Base-by-base conservation (phyloP, 768 basidiomycete species). In the Phylloporus sp. region DNA sequence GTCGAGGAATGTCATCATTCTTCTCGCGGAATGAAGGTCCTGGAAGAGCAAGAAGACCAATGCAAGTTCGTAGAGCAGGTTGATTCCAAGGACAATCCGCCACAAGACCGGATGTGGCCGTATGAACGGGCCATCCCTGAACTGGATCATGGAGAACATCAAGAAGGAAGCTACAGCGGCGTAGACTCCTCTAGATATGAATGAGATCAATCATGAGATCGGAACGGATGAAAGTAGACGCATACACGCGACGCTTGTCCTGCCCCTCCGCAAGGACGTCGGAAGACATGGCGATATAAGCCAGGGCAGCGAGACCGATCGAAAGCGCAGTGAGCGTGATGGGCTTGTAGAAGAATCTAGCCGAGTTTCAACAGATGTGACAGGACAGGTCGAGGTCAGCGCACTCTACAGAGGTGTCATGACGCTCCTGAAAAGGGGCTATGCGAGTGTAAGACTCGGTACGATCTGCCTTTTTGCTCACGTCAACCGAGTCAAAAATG, bases 81-180 rank as follows among this genome's bases (percentile, higher is more conserved):
- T 94, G 54, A 89, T 71, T 23, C 88, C 90, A 24, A 93, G 75
- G 5, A 91, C 77, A 34, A 83, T 72, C 45, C 91, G 78, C 90
- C 90, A 92, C 68, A 91, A 88, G 16, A 84, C 86, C 53, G 91
- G 91, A 67, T 94, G 91, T 0, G 91, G 91, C 32, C 91, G 83
- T 63, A 93, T 78, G 68, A 89, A 94, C 27, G 91, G 91, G 0
- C 91, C 91, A 65, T 94, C 91, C 52, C 91, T 85, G 62, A 93
- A 92, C 61, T 94, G 91, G 45, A 94, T 76, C 80, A 88, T 86
- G 26, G 87, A 88, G 70, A 91, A 93, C 54, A 81, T 68, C 52
- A 93, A 76, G 69, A 93, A 93, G 38, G 85, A 79, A 10, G 77
- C 76, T 43, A 87, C 74, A 11, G 85, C 78, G 47, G 91, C 90